phyloP scores from a whole-genome alignment of 768 basidiomycete genomes.

The Trametes punicea region DNA sequence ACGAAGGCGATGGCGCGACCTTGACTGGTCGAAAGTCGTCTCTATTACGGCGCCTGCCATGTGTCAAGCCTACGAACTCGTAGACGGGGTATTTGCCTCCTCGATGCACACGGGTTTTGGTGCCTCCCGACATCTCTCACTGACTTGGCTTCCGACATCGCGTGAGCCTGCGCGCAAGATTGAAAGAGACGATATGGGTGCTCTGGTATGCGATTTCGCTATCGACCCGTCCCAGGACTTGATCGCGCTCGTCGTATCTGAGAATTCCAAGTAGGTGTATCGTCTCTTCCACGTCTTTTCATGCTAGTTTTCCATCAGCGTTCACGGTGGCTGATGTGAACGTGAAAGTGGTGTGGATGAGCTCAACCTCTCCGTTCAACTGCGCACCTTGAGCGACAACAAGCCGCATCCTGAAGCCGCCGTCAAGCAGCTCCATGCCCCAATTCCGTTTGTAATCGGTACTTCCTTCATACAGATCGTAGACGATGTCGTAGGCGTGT shows the following conservation, averaged over 20 bases:
- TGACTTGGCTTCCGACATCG: constrained; percentile 28
- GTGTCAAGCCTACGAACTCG: constrained; percentile 57
- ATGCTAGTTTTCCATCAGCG: background rate
- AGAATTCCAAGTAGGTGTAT: constrained; percentile 17
- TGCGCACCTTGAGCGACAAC: constrained; percentile 40
- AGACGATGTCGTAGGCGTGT: constrained; percentile 50
- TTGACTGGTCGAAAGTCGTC: constrained; percentile 27
- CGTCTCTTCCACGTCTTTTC: background rate
- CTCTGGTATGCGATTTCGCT: constrained; percentile 52
- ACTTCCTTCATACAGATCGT: constrained; percentile 48
- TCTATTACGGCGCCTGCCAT: constrained; percentile 33
- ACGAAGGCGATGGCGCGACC: constrained; percentile 35
- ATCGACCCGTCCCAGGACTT: constrained; percentile 67
- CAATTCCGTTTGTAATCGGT: constrained; percentile 24
- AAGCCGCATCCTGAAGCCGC: constrained; percentile 41
- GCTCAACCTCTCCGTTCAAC: constrained; percentile 34
- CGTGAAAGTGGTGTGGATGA: background rate
- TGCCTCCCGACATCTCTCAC: constrained; percentile 25
- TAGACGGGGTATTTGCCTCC: constrained; percentile 56
- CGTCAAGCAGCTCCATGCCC: constrained; percentile 26
- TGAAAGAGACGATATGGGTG: constrained; percentile 35
- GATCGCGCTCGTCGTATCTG: constrained; percentile 40
- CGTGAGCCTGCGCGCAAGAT: constrained; percentile 14
- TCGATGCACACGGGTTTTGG: constrained; percentile 20
- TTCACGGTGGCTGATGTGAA: background rate